Evolutionary conservation across 2,329 filamentous ascomycete species (phyloP).

Genomic region (Penicillium vulpinum): DNA sequence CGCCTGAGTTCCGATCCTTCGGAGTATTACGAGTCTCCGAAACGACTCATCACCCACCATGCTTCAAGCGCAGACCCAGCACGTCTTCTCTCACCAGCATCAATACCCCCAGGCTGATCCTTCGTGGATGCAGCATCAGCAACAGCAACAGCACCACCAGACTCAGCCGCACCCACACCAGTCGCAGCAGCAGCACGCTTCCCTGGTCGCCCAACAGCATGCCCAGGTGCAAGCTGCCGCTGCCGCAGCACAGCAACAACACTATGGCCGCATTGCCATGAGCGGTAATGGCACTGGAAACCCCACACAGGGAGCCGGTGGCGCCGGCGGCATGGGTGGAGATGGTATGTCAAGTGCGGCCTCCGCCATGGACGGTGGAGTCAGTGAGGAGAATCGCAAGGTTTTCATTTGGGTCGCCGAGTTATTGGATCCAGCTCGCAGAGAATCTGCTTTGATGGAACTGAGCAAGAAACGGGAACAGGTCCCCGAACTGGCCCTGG

Average conservation of each 20-base stretch:
- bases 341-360: conserved; percentile 35
- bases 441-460: conserved; percentile 89
- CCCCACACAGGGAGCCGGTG: conserved; percentile 37
- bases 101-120: conserved; percentile 52
- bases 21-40: conserved; percentile 28
- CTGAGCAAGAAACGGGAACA: conserved; percentile 98
- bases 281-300: conserved; percentile 56
- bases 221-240: conserved; percentile 54
- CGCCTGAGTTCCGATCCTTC: conserved; percentile 22
- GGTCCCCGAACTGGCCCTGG: conserved; percentile 91
- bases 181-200: conserved; percentile 43
- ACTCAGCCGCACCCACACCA: conserved; percentile 42
- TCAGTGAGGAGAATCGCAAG: conserved; percentile 86
- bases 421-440: conserved; percentile 79
- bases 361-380: conserved; percentile 60
- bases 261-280: conserved; percentile 72
- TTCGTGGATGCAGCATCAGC: conserved; percentile 47
- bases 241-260: conserved; percentile 49
- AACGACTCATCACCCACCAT: conserved; percentile 36
- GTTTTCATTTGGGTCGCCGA: conserved; percentile 94
- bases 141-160: conserved; percentile 40
- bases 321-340: conserved; percentile 51
- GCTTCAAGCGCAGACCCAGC: conserved; percentile 56
- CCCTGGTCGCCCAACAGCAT: conserved; percentile 54
- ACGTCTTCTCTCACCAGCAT: conserved; percentile 62